phyloP scores from a whole-genome alignment of 305 asterid genomes.

The Fraxinus floribunda region DNA sequence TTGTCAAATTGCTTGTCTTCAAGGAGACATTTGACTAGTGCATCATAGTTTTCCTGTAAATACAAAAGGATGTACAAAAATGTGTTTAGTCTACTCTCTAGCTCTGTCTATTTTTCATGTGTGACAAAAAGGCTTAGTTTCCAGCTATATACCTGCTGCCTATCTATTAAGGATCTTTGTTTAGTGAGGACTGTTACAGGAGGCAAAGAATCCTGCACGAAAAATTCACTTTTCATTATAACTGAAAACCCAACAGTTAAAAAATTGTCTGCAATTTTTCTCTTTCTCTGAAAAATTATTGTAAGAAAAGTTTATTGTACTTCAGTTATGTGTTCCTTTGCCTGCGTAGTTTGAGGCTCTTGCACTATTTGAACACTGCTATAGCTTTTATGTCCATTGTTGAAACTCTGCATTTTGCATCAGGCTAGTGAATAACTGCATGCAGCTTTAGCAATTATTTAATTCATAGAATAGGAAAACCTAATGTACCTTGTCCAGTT shows the following conservation, averaged over 20 bases:
- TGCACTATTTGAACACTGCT: slow-evolving; percentile 39
- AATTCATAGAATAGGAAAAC: slow-evolving; percentile 4
- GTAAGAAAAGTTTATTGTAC: slow-evolving; percentile 41
- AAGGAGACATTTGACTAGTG: slow-evolving; percentile 71
- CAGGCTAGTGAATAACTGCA: slow-evolving; percentile 14
- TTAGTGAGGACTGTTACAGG: slow-evolving; percentile 53
- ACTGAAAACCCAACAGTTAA: slow-evolving; percentile 12
- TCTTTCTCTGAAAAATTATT: slow-evolving; percentile 16
- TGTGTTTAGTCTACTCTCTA: slow-evolving; percentile 1
- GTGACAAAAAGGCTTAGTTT: slow-evolving; percentile 22
- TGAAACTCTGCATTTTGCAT: slow-evolving; percentile 42
- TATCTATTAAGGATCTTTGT: slow-evolving; percentile 88
- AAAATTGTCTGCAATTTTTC: slow-evolving; percentile 1
- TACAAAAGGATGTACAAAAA: slow-evolving; percentile 25
- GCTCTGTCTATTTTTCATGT: background rate
- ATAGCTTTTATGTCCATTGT: slow-evolving; percentile 46
- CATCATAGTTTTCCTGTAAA: slow-evolving; percentile 80
- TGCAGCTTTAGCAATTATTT: slow-evolving; percentile 20
- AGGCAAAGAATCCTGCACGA: slow-evolving; percentile 55
- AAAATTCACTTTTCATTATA: slow-evolving; percentile 19
- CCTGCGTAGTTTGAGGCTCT: slow-evolving; percentile 38
- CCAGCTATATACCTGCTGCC: slow-evolving; percentile 71
- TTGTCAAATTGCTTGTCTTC: slow-evolving; percentile 79
- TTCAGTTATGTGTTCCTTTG: slow-evolving; percentile 45
- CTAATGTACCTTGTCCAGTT: slow-evolving; percentile 46